phyloP scores from a whole-genome alignment of 2,329 filamentous ascomycete species.

The Periconia sp. region DNA sequence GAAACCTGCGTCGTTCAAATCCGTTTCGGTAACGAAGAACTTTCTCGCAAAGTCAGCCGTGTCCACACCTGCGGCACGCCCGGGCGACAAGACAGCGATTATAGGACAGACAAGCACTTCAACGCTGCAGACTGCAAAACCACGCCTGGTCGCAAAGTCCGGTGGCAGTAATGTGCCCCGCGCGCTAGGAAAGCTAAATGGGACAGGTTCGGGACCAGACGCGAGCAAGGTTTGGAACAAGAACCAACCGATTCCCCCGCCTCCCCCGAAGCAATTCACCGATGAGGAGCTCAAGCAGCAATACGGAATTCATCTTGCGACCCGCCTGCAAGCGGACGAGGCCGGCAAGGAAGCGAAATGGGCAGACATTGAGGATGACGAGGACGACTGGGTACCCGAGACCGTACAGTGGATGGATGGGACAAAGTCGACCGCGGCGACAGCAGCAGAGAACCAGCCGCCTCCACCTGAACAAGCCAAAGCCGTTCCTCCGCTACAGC shows the following conservation, averaged over 20 bases:
- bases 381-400: constrained; percentile 86
- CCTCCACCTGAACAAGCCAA: constrained; percentile 34
- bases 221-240: constrained; percentile 85
- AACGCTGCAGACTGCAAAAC: constrained; percentile 63
- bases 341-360: constrained; percentile 77
- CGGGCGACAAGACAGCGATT: constrained; percentile 60
- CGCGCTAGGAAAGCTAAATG: constrained; percentile 62
- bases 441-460: constrained; percentile 52
- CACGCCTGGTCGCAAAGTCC: constrained; percentile 77
- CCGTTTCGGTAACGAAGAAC: constrained; percentile 83
- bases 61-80: constrained; percentile 58
- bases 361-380: constrained; percentile 89
- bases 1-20: constrained; percentile 81
- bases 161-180: constrained; percentile 64
- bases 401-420: constrained; percentile 88
- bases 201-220: constrained; percentile 69
- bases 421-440: constrained; percentile 77
- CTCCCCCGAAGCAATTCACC: constrained; percentile 80
- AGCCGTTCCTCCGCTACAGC: constrained; percentile 18
- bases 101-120: constrained; percentile 52
- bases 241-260: constrained; percentile 75
- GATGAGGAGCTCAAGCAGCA: constrained; percentile 85
- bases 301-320: constrained; percentile 85
- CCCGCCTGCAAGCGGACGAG: constrained; percentile 77
- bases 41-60: constrained; percentile 76